Conservation (phyloP, 768 basidiomycete genomes). For the Amanita thiersii region DNA sequence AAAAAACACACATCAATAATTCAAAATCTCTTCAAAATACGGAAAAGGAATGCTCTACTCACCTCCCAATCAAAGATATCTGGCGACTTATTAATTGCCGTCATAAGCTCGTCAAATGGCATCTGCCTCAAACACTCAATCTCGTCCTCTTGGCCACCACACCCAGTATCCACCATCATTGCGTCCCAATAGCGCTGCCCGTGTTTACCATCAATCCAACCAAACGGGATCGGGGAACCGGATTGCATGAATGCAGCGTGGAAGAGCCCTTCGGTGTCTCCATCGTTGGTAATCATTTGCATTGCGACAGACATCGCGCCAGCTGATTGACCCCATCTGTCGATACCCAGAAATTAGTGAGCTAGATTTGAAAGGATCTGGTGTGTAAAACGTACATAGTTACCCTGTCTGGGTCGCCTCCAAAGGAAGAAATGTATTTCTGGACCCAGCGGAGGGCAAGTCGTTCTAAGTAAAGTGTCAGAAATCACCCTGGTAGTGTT, state of each 20-base stretch:
- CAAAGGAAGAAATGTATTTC: conserved; percentile 50
- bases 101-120: neutral
- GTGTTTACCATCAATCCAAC: conserved; percentile 28
- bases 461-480: conserved; percentile 30
- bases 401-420: conserved; percentile 49
- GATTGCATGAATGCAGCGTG: conserved; percentile 44
- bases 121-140: too few species aligned
- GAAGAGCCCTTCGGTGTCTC: conserved; percentile 37
- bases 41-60: conserved; percentile 6
- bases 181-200: conserved; percentile 38
- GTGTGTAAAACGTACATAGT: conserved; percentile 28
- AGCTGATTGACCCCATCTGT: conserved; percentile 49
- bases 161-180: conserved; percentile 25
- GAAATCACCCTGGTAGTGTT: too few species aligned
- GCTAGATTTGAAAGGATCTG: neutral
- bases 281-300: conserved; percentile 41
- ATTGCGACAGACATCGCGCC: conserved; percentile 46
- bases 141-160: conserved; percentile 8
- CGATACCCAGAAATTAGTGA: conserved; percentile 1
- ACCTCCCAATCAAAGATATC: conserved; percentile 37
- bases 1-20: neutral
- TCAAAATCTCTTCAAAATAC: neutral
- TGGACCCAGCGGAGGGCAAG: conserved; percentile 55
- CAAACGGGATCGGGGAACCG: conserved; percentile 36
- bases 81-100: conserved; percentile 33